Base-by-base conservation (phyloP, 345 rosid species). In the Eucalyptus cloeziana region DNA sequence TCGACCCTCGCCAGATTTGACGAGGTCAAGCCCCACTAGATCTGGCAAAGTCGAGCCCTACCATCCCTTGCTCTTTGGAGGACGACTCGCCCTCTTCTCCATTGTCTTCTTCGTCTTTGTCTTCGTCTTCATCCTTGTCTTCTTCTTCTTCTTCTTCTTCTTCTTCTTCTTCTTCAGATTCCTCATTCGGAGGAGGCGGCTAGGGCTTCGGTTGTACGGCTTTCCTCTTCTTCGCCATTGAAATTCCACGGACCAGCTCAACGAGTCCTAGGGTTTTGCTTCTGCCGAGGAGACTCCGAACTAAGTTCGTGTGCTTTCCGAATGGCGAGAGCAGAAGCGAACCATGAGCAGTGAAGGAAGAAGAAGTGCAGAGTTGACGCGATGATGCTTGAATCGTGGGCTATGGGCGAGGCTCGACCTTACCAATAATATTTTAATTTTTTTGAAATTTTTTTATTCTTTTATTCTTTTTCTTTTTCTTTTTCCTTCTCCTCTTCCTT, bases 61-160 rank as follows among this genome's bases (percentile, higher is more conserved):
- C 44, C 7, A 43, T 5, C 44, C 87, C 88, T 27, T 85, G 88
- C 14, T 31, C 88, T 45, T 86, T 89, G 17, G 24, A 43, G 50
- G 49, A 16, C 13, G 69, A 17, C 30, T n/a, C 88, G 25, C 50
- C 33, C 76, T n/a, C 33, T 11, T 56, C 88, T 37, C 7, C 58
- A 11, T 31, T 44, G 6, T 86, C 88, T 10, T 47, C 90, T 9
- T 17, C 89, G 0, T 88, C 89, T 2, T 89, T 90, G 1, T 89
- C 93, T 3, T 43, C 44, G 7, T 43, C 44, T 5, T 43, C 44
- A 1, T 43, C 44, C 1, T 43, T 7, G 6, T 43, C 44, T 43
- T 43, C 44, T 5, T 92, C 93, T 5, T 93, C 93, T 5, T 86
- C 90, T 13, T 90, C 94, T 33, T 89, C 94, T 3, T 91, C 90